Percentiles rank a stretch among this genome's conserved stretches.
Evolutionary conservation across 176 grass and related monocot genomes (phyloP).

Genomic region (Phoenix roebelenii): DNA sequence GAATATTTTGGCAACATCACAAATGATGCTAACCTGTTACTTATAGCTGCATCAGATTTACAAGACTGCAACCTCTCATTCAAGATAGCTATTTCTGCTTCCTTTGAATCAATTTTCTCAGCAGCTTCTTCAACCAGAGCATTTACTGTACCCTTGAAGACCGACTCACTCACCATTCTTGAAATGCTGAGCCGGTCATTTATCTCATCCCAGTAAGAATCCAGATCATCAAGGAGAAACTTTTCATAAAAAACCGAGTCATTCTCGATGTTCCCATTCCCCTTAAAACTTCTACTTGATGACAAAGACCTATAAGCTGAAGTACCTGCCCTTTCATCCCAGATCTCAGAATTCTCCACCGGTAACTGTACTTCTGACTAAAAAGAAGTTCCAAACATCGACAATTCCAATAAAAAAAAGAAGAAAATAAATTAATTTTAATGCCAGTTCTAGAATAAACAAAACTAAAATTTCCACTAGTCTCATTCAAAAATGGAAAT

Average conservation of each 20-base stretch:
- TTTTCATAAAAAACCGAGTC: conserved; percentile 24
- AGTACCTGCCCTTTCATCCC: not conserved
- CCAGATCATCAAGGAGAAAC: conserved; percentile 28
- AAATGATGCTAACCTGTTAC: not conserved
- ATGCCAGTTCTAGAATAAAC: no score
- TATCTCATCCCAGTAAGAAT: conserved; percentile 37
- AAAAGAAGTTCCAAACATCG: no score
- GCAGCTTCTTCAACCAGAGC: conserved; percentile 28
- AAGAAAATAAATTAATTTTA: no score
- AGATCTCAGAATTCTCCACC: conserved; percentile 14
- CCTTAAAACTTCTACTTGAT: conserved; percentile 11
- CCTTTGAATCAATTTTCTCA: conserved; percentile 31
- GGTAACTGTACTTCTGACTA: not conserved
- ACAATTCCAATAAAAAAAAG: no score
- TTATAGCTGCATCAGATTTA: conserved; percentile 12
- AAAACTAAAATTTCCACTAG: no score
- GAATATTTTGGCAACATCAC: not conserved
- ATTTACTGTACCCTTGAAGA: conserved; percentile 28
- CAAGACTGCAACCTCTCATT: conserved; percentile 16
- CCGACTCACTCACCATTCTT: conserved; percentile 28
- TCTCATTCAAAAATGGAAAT: no score
- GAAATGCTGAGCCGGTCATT: conserved; percentile 30
- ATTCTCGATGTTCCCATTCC: conserved; percentile 7
- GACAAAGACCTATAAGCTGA: not conserved
- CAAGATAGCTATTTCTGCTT: conserved; percentile 24